phyloP scores from a whole-genome alignment of 1,284 basidiomycete genomes.

The Meripilus lineatus region DNA sequence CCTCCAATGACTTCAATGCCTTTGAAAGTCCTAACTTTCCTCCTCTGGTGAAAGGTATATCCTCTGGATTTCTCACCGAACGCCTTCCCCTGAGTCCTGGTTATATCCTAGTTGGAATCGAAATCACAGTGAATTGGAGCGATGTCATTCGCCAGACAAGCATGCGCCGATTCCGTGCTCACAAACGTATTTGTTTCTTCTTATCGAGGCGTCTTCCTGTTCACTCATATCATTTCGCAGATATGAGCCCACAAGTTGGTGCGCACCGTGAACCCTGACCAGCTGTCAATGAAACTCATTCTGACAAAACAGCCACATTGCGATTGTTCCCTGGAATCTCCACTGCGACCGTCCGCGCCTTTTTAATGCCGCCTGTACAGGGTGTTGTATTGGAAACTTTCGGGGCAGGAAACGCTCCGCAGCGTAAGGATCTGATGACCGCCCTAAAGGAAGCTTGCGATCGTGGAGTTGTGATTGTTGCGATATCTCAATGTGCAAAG shows the following conservation, averaged over 20 bases:
- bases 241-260: constrained; percentile 78
- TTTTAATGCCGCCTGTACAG: constrained; percentile 64
- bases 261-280: constrained; percentile 15
- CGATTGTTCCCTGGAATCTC: constrained; percentile 88
- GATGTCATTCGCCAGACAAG: constrained; percentile 78
- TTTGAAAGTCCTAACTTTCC: constrained; percentile 86
- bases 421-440: constrained; percentile 60
- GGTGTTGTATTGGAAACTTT: constrained; percentile 88
- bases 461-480: constrained; percentile 82
- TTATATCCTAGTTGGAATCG: constrained; percentile 67
- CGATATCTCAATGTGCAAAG: constrained; percentile 86
- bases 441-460: constrained; percentile 78
- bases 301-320: constrained; percentile 49
- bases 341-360: constrained; percentile 63
- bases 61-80: not conserved
- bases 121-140: constrained; percentile 85
- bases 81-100: not conserved
- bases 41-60: constrained; percentile 75
- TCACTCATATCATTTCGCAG: constrained; percentile 39
- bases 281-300: too few relatives aligned
- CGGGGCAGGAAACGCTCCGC: constrained; percentile 84
- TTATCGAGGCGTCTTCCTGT: too few relatives aligned
- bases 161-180: constrained; percentile 71
- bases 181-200: constrained; percentile 65
- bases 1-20: constrained; percentile 82